Base-by-base conservation (phyloP, 2,329 filamentous ascomycete species). In the Cordyceps fumosorosea region DNA sequence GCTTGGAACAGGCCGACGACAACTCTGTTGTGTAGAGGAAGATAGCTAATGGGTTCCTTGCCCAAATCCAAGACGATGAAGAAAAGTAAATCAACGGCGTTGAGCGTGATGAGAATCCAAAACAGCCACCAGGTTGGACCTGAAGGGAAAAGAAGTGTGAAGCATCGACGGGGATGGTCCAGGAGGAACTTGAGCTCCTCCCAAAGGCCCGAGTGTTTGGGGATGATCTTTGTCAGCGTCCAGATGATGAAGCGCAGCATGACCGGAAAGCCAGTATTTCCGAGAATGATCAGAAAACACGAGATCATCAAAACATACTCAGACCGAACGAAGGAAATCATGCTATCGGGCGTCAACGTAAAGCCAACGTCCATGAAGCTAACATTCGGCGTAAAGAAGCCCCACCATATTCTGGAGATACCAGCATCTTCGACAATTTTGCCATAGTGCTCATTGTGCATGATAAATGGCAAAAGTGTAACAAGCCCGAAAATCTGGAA, bases 81-180 rank as follows among this genome's bases (percentile, higher is more conserved):
- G 70, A 98, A 90, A 52, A 98, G 81, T 65, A 98, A 70, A 75
- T 99, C 95, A 37, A 96, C 77, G 11, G 83, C 86, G 71, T 99
- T 99, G 64, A 99, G 80, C 2, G 88, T 72, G 5, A 96, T 80
- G 7, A 99, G 80, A 34, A 97, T 89, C 75, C 86, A 89, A 71
- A 98, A 96, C 0, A 99, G 80, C 91, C 92, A 96, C 95, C 95
- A 98, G 1, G 91, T 98, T 1, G 93, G 91, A 60, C 86, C 87
- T 0, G 89, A 88, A 0, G 95, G 95, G 67, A 99, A 99, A 0
- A 99, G 80, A 16, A 99, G 80, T 0, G 95, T 99, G 71, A 99
- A 99, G 76, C 95, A 99, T 60, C 95, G 89, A 71, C 95, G 89
- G 0, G 95, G 95, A 68, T 99, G 95, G 69, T 98, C 93, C 1